Evolutionary conservation across 2,329 filamentous ascomycete genomes (phyloP).

Genomic region (Pseudocercospora cruenta): DNA sequence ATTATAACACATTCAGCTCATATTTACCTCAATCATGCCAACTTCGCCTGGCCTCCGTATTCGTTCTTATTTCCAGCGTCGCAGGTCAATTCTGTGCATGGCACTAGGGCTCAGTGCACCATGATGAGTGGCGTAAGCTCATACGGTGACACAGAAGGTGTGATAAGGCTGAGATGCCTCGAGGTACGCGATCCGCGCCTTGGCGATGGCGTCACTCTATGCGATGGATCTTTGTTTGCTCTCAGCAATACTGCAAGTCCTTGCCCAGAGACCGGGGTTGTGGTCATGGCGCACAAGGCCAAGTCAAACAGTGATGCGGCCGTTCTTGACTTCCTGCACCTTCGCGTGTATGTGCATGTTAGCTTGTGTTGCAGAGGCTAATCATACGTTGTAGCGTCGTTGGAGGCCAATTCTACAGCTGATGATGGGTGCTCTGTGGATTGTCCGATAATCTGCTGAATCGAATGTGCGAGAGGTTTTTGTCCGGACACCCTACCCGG

Average conservation of each 20-base stretch:
- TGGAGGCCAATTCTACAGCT: too few relatives aligned
- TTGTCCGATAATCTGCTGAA: neutral
- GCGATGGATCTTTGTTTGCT: neutral
- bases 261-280: neutral
- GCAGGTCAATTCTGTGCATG: neutral
- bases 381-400: too few relatives aligned
- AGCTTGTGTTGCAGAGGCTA: neutral
- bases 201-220: neutral
- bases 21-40: neutral
- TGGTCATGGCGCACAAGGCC: too few relatives aligned
- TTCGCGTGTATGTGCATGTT: neutral
- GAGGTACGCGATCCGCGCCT: neutral
- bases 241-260: neutral
- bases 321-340: neutral
- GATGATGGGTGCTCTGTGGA: too few relatives aligned
- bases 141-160: neutral
- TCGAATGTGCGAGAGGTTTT: too few relatives aligned
- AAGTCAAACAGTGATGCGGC: neutral
- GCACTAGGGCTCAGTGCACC: neutral
- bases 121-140: too few relatives aligned
- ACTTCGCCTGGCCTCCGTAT: neutral
- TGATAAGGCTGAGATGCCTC: neutral
- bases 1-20: neutral
- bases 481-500: neutral
- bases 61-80: neutral